Percentiles rank a stretch among this genome's conserved stretches.
These are phyloP conservation scores for Ganoderma multipileum DNA, from an alignment of 1,284 basidiomycete species.

Conservation along the genomic window DNA sequence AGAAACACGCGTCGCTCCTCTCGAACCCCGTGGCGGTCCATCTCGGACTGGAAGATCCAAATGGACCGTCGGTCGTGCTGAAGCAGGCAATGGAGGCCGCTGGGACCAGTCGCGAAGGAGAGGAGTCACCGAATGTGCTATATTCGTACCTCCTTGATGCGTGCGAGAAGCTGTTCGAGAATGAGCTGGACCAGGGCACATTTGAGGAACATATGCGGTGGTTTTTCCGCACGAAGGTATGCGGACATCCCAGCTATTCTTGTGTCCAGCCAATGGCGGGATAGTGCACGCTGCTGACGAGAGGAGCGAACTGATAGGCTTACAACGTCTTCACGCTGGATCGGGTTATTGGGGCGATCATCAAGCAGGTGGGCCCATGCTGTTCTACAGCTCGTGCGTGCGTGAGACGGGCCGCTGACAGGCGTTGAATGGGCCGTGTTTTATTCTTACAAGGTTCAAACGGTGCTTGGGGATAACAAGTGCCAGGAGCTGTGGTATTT, in stretches of 20 bases:
- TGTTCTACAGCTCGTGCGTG: constrained; percentile 9
- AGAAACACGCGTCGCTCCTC: constrained; percentile 64
- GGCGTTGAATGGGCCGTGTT: constrained; percentile 8
- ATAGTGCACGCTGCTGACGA: constrained; percentile 19
- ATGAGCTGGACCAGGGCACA: constrained; percentile 86
- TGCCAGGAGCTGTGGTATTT: constrained; percentile 77
- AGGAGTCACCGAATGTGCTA: constrained; percentile 59
- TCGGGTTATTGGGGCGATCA: constrained; percentile 85
- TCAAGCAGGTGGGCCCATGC: constrained; percentile 77
- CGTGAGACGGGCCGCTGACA: constrained; percentile 10
- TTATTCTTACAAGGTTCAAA: constrained; percentile 71
- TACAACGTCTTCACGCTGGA: constrained; percentile 93
- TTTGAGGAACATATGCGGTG: constrained; percentile 97
- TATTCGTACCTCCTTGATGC: constrained; percentile 91
- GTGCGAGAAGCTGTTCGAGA: constrained; percentile 94
- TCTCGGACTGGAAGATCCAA: constrained; percentile 77
- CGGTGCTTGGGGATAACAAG: constrained; percentile 76
- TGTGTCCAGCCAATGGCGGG: constrained; percentile 6
- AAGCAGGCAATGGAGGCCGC: constrained; percentile 67
- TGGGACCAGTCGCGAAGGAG: constrained; percentile 46
- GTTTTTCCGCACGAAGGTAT: constrained; percentile 95
- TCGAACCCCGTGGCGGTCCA: constrained; percentile 78
- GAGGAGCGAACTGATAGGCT: constrained; percentile 51
- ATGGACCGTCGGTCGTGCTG: constrained; percentile 73
- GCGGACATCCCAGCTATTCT: constrained; percentile 1